Evolutionary conservation across 495 filamentous ascomycete genomes (phyloP).

Genomic region (Bacidia gigantensis): DNA sequence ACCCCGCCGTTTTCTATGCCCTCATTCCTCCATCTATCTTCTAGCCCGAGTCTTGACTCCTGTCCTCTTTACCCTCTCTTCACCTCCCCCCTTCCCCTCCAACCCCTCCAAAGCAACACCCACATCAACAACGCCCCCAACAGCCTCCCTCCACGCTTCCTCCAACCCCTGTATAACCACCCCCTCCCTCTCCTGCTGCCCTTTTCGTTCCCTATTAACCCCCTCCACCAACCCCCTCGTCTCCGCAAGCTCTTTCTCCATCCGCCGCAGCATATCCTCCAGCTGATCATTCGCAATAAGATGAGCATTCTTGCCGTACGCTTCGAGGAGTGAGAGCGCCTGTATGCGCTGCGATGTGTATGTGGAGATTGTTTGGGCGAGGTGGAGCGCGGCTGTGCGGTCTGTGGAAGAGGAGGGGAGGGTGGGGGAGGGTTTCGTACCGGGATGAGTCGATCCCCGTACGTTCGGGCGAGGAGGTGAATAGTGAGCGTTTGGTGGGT

Average conservation of each 20-base stretch:
- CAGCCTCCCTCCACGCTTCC: conserved; percentile 56
- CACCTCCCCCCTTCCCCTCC: conserved; percentile 50
- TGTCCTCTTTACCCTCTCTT: conserved; percentile 4
- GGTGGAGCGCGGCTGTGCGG: not conserved
- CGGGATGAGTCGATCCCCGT: conserved; percentile 63
- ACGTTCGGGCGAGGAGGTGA: conserved; percentile 39
- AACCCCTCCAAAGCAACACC: conserved; percentile 48
- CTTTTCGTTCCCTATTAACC: conserved; percentile 55
- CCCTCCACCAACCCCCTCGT: conserved; percentile 50
- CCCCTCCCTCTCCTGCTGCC: conserved; percentile 38
- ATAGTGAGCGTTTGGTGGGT: conserved; percentile 43
- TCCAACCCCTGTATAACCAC: conserved; percentile 58
- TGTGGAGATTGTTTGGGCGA: not conserved
- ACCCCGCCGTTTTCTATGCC: not conserved
- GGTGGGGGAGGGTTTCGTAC: conserved; percentile 55
- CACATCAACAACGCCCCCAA: conserved; percentile 59
- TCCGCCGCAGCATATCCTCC: conserved; percentile 50
- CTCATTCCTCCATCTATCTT: not conserved
- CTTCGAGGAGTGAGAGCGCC: conserved; percentile 10
- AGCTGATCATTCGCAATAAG: conserved; percentile 67
- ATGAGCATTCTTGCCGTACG: conserved; percentile 37
- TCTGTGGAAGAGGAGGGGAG: conserved; percentile 12
- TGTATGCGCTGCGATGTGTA: conserved; percentile 10
- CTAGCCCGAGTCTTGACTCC: not conserved
- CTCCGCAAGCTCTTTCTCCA: conserved; percentile 69